Evolutionary conservation across 345 rosid species (phyloP), one percentile per base, ranked within the genome.

Genomic region (Camelina hispida): DNA sequence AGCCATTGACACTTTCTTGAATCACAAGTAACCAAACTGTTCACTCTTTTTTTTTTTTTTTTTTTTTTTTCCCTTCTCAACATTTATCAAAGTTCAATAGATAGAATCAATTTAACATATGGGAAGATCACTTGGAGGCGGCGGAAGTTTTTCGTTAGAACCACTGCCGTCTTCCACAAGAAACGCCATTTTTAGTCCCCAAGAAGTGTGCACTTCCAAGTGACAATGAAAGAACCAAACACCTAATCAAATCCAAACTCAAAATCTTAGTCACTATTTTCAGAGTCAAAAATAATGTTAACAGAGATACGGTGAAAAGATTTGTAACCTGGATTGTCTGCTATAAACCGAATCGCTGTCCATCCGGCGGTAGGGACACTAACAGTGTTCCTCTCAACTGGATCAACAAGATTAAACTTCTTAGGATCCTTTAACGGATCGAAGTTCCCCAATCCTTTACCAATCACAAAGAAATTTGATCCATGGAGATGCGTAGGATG

Each of bases 111-210:
- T 75, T 59, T 75, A 88, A 73, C 96, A 92, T 68, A 80, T 83
- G 6, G 97, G 94, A 73, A 92, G 87, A 79, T 90, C 94, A n/a
- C n/a, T 74, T 10, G 93, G 94, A 35, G 96, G 93, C 6, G 96
- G 91, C 57, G 78, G 50, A 15, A 87, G 81, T 44, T 93, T 85
- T 67, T 84, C 71, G 18, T 84, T 83, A 3, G 89, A 87, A 54
- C 89, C 87, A 42, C 79, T 72, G 1, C 93, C 96, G 62, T 86
- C 85, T 8, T 86, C 93, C 47, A 92, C 97, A 82, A 88, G 42
- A 78, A 92, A 92, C 37, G 90, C 96, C 96, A 90, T 88, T 82
- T 87, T 87, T 4, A 92, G 87, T 20, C 93, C 94, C 96, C 89
- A 90, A 28, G 96, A 79, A 42, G 96, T 88, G 81, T 90, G 93